Percentiles rank a stretch among this genome's conserved stretches.
Conservation (phyloP, 441 rosid species). For the Populus hybrid region DNA sequence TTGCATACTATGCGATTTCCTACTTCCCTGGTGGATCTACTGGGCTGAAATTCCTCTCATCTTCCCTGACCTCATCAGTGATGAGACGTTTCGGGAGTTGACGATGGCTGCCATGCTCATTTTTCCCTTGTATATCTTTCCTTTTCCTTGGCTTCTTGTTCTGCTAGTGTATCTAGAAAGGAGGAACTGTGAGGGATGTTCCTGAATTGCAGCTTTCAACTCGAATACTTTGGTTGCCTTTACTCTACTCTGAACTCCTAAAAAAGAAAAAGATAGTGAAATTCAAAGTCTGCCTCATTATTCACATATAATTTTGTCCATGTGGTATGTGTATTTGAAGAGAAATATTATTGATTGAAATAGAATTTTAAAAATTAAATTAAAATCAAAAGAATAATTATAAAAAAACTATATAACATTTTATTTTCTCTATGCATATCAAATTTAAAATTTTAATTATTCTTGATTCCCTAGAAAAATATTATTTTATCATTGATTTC, state of each 20-base stretch:
- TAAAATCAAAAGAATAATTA: too few species aligned
- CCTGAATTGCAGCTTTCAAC: neutral
- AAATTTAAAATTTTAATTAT: too few species aligned
- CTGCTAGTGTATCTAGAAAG: neutral
- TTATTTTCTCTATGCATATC: too few species aligned
- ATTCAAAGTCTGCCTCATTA: too few species aligned
- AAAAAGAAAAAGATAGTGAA: too few species aligned
- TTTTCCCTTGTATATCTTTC: slow-evolving; percentile 1
- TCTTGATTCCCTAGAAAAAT: too few species aligned
- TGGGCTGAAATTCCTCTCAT: slow-evolving; percentile 54
- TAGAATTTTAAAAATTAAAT: too few species aligned
- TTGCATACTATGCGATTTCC: slow-evolving; percentile 53
- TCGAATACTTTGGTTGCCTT: neutral
- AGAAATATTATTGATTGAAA: too few species aligned
- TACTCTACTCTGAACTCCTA: neutral
- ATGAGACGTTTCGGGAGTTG: slow-evolving; percentile 50
- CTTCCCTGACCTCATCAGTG: slow-evolving; percentile 42
- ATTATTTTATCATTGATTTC: too few species aligned
- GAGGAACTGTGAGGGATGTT: neutral
- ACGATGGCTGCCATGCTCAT: slow-evolving; percentile 8
- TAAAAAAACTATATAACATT: too few species aligned
- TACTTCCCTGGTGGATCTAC: slow-evolving; percentile 71
- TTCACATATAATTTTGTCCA: too few species aligned
- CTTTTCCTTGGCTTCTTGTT: neutral
- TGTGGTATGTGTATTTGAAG: too few species aligned